Conservation (phyloP, 805 yeast species). For the Yamadazyma insecticola region DNA sequence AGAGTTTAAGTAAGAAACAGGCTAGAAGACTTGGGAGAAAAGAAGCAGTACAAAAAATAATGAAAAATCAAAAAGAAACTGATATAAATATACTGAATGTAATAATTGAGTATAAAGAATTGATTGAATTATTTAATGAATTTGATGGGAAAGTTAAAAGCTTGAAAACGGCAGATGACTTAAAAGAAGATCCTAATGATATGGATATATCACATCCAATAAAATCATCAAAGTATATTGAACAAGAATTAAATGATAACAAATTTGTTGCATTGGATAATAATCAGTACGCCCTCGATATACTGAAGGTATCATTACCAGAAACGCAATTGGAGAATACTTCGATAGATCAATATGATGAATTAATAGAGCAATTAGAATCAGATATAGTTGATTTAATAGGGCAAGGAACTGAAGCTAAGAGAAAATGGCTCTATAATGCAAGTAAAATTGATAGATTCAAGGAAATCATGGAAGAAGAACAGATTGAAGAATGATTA, state of each 20-base stretch:
- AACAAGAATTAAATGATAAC: conserved; percentile 4
- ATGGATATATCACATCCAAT: conserved; percentile 7
- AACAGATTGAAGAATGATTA: conserved; percentile 2
- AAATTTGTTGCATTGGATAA: conserved; percentile 7
- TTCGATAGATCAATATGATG: conserved; percentile 28
- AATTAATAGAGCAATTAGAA: conserved; percentile 18
- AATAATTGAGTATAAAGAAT: conserved; percentile 9
- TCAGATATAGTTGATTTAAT: conserved; percentile 25
- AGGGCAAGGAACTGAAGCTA: conserved; percentile 26
- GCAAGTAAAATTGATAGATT: conserved; percentile 28
- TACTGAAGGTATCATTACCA: conserved; percentile 6
- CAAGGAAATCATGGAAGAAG: conserved; percentile 19
- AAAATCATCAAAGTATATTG: conserved; percentile 6
- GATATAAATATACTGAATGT: conserved; percentile 3
- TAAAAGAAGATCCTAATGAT: conserved; percentile 1
- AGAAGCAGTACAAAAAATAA: conserved; percentile 1
- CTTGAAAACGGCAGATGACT: conserved; percentile 4
- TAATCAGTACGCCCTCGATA: conserved; percentile 8
- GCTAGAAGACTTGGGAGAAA: conserved; percentile 8
- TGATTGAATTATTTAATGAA: conserved; percentile 6
- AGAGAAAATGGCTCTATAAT: conserved; percentile 31
- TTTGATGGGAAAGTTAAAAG: conserved; percentile 6
- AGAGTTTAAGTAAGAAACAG: conserved; percentile 11
- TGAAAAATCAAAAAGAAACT: conserved; percentile 1
- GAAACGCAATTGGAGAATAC: conserved; percentile 7